Percentiles rank a stretch among this genome's conserved stretches.
Evolutionary conservation across 2,329 filamentous ascomycete species (phyloP).

Genomic region (Pseudonectria buxi): DNA sequence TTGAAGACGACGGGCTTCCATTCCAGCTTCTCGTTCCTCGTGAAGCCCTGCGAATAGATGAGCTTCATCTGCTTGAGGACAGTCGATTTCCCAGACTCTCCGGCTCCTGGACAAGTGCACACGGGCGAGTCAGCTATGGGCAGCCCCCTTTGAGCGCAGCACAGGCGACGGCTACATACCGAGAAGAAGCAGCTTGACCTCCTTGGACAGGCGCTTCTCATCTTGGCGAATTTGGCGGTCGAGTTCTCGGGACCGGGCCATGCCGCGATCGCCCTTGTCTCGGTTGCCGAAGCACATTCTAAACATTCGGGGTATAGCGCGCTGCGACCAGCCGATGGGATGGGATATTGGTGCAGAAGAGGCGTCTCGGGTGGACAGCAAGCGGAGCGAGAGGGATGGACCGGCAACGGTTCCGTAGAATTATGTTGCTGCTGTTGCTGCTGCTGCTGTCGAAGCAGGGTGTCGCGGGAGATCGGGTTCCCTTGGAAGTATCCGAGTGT

Average conservation of each 20-base stretch:
- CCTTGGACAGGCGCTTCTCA: slow-evolving; percentile 77
- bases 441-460: too few species aligned
- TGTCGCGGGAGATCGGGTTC: too few species aligned
- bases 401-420: too few species aligned
- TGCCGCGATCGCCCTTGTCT: slow-evolving; percentile 42
- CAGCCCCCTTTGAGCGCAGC: not conserved
- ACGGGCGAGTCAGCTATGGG: not conserved
- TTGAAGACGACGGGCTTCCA: slow-evolving; percentile 94
- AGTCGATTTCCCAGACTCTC: slow-evolving; percentile 86
- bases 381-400: too few species aligned
- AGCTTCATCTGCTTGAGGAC: slow-evolving; percentile 99
- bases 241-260: slow-evolving; percentile 64
- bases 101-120: slow-evolving; percentile 58
- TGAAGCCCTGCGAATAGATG: slow-evolving; percentile 91
- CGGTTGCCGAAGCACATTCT: slow-evolving; percentile 60
- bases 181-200: slow-evolving; percentile 89
- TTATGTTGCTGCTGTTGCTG: too few species aligned
- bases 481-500: too few species aligned
- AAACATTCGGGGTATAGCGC: not conserved
- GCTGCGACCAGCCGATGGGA: not conserved
- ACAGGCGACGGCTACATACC: slow-evolving; percentile 48
- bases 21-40: slow-evolving; percentile 80
- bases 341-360: too few species aligned
- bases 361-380: too few species aligned
- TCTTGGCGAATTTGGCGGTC: slow-evolving; percentile 81